These are phyloP conservation scores for Neopestalotiopsis sp. DNA, from an alignment of 2,329 filamentous ascomycete species.

Conservation along the genomic window DNA sequence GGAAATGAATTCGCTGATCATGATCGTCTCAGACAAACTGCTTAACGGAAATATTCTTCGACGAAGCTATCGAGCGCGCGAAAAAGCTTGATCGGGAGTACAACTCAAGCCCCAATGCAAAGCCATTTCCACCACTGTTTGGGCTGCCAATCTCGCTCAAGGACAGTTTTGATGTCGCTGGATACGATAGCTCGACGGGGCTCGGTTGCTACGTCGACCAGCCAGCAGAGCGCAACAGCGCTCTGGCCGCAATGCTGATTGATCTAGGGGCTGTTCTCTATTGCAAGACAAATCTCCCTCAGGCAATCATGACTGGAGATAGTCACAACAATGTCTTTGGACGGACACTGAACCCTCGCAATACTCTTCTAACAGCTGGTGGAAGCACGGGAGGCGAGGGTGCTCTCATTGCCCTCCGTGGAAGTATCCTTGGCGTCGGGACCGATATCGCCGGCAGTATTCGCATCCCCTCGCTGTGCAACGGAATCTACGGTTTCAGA, in stretches of 20 bases:
- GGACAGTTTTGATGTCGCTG: constrained; percentile 17
- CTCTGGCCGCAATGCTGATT: constrained; percentile 48
- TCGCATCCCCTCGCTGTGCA: constrained; percentile 37
- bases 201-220: constrained; percentile 55
- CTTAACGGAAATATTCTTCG: constrained; percentile 52
- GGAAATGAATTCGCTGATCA: constrained; percentile 19
- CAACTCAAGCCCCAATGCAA: constrained; percentile 25
- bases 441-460: constrained; percentile 35
- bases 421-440: constrained; percentile 26
- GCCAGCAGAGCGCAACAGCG: constrained; percentile 24
- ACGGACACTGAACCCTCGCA: constrained; percentile 45
- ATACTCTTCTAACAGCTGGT: constrained; percentile 37
- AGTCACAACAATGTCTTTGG: constrained; percentile 48
- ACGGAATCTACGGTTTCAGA: constrained; percentile 38
- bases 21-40: constrained; percentile 33
- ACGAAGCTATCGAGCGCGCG: constrained; percentile 42
- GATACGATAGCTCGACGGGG: constrained; percentile 40
- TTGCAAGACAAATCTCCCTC: constrained; percentile 60
- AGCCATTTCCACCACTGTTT: constrained; percentile 61
- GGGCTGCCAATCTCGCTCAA: constrained; percentile 58
- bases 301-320: constrained; percentile 54
- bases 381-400: constrained; percentile 42
- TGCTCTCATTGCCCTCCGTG: constrained; percentile 27
- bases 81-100: constrained; percentile 47
- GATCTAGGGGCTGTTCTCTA: constrained; percentile 53